Conservation (phyloP, 2,329 filamentous ascomycete species). For the Rhynchosporium graminicola region DNA sequence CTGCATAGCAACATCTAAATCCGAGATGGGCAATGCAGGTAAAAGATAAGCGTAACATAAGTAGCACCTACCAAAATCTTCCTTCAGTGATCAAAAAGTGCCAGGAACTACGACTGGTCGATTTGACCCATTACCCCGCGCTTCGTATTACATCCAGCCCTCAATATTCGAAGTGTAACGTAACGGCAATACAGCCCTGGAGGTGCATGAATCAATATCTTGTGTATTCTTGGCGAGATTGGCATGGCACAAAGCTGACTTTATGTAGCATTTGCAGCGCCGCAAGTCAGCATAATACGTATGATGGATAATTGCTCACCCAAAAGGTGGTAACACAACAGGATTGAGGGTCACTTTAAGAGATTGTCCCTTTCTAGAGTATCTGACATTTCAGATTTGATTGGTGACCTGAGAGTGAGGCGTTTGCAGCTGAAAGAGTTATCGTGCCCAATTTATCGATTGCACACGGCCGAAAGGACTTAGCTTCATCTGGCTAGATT, state of each 20-base stretch:
- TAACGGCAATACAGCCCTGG: constrained; percentile 1
- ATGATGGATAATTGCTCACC: constrained; percentile 6
- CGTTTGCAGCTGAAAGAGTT: neutral
- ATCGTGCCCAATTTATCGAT: neutral
- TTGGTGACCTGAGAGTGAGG: neutral
- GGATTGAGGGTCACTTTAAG: neutral
- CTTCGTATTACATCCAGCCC: neutral
- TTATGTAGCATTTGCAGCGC: neutral
- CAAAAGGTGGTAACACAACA: neutral
- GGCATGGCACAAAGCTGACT: neutral
- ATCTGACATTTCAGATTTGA: neutral
- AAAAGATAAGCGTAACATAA: neutral
- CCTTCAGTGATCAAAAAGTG: neutral
- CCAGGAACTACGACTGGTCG: neutral
- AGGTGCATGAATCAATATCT: neutral
- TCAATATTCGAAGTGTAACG: neutral
- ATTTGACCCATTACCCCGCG: neutral
- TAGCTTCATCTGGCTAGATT: too few relatives aligned
- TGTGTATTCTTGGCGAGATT: neutral
- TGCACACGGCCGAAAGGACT: neutral
- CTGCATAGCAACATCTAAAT: neutral
- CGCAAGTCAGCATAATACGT: neutral
- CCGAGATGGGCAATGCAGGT: too few relatives aligned
- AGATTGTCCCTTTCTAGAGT: neutral
- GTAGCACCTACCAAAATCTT: neutral